These are phyloP conservation scores for Cercospora zeae-maydis DNA, from an alignment of 2,329 filamentous ascomycete genomes.

Conservation along the genomic window DNA sequence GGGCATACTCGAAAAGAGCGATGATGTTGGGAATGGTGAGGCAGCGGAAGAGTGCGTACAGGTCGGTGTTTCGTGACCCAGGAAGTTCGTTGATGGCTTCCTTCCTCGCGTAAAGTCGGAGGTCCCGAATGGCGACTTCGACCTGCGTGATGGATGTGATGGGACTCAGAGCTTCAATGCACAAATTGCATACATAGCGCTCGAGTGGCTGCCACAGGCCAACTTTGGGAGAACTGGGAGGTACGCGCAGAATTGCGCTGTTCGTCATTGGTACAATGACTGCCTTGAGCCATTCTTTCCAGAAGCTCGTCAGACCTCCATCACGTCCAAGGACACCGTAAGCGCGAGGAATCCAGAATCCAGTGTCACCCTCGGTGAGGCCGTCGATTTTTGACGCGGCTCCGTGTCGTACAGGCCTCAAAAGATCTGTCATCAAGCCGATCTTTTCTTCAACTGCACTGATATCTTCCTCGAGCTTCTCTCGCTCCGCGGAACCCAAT, in stretches of 20 bases:
- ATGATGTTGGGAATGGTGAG: conserved; percentile 87
- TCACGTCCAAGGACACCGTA: conserved; percentile 91
- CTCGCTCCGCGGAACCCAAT: conserved; percentile 76
- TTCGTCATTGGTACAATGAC: conserved; percentile 95
- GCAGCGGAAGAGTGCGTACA: conserved; percentile 88
- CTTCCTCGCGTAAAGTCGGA: conserved; percentile 87
- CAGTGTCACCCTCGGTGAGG: conserved; percentile 89
- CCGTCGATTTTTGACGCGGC: conserved; percentile 97
- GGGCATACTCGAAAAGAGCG: conserved; percentile 84
- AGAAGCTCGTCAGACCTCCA: conserved; percentile 78
- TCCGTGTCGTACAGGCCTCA: conserved; percentile 86
- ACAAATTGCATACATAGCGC: conserved; percentile 94
- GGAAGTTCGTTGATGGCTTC: conserved; percentile 92
- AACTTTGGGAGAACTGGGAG: conserved; percentile 81
- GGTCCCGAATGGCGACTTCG: conserved; percentile 81
- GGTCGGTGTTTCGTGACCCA: conserved; percentile 82
- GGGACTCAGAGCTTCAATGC: conserved; percentile 88
- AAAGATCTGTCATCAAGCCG: conserved; percentile 88
- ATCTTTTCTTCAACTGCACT: conserved; percentile 97
- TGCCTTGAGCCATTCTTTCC: conserved; percentile 97
- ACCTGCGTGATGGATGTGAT: conserved; percentile 93
- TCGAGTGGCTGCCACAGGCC: conserved; percentile 96
- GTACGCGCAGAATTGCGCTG: conserved; percentile 75
- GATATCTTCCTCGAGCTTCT: conserved; percentile 87
- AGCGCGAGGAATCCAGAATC: conserved; percentile 89